Percentiles rank a stretch among this genome's conserved stretches.
These are phyloP conservation scores for Xylariaceae sp. DNA, from an alignment of 2,329 filamentous ascomycete genomes.

Conservation along the genomic window DNA sequence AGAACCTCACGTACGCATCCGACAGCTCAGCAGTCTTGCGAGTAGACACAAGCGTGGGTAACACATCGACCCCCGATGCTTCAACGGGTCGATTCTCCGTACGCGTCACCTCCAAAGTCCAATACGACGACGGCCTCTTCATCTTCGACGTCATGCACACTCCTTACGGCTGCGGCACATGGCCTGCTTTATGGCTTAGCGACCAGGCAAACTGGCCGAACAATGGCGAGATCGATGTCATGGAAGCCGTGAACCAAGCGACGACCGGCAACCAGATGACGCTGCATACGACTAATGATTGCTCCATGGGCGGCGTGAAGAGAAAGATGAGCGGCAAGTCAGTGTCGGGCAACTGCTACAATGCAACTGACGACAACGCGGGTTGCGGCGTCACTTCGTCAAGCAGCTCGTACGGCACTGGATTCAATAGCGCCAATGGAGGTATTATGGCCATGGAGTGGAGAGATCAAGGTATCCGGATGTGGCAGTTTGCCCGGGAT, in stretches of 20 bases:
- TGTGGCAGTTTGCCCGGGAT: constrained; percentile 55
- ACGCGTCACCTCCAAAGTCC: constrained; percentile 56
- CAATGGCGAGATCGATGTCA: constrained; percentile 62
- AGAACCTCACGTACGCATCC: constrained; percentile 62
- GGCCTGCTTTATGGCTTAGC: constrained; percentile 63
- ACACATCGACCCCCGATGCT: constrained; percentile 43
- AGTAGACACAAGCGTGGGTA: constrained; percentile 58
- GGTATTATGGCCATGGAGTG: constrained; percentile 60
- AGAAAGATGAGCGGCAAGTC: constrained; percentile 49
- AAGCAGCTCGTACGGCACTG: constrained; percentile 44
- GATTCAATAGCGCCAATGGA: constrained; percentile 51
- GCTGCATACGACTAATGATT: constrained; percentile 52
- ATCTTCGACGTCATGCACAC: constrained; percentile 63
- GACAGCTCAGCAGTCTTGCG: constrained; percentile 50
- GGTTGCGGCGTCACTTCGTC: constrained; percentile 53
- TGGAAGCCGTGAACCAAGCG: constrained; percentile 56
- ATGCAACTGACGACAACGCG: constrained; percentile 47
- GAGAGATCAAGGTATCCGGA: constrained; percentile 56
- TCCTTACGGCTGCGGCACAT: constrained; percentile 60
- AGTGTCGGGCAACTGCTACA: constrained; percentile 46
- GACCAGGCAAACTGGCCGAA: constrained; percentile 59
- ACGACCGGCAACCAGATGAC: constrained; percentile 55
- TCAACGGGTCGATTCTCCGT: constrained; percentile 60
- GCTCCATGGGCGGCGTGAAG: constrained; percentile 50
- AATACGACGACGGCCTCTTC: constrained; percentile 62